Conservation (phyloP, 1,284 basidiomycete species). For the Ustilago hordei region DNA sequence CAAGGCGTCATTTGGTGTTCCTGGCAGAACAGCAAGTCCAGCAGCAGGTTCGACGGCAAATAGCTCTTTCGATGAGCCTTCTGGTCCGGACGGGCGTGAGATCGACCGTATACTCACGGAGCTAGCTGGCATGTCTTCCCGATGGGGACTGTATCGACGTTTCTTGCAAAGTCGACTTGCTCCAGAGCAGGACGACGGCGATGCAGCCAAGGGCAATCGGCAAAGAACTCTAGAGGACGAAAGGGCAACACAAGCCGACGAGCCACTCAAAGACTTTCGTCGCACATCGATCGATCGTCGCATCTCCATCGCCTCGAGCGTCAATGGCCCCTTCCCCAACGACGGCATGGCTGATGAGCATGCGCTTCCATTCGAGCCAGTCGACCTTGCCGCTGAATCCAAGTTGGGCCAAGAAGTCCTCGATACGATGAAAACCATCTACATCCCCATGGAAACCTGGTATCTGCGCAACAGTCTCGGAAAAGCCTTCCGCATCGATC, state of each 20-base stretch:
- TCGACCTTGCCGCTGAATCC: slow-evolving; percentile 72
- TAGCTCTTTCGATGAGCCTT: slow-evolving; percentile 73
- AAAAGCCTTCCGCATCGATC: slow-evolving; percentile 72
- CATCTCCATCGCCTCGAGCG: slow-evolving; percentile 29
- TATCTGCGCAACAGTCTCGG: slow-evolving; percentile 88
- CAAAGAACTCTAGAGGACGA: slow-evolving; percentile 25
- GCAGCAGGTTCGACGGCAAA: slow-evolving; percentile 70
- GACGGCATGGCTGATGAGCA: slow-evolving; percentile 9
- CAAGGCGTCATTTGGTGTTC: slow-evolving; percentile 70
- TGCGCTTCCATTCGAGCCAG: background rate
- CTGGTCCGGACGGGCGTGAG: slow-evolving; percentile 83
- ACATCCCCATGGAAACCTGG: slow-evolving; percentile 91
- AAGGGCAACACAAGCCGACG: slow-evolving; percentile 34
- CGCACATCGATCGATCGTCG: slow-evolving; percentile 47
- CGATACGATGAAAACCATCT: slow-evolving; percentile 76
- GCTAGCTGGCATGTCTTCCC: slow-evolving; percentile 85
- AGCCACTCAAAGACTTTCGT: slow-evolving; percentile 48
- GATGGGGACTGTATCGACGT: slow-evolving; percentile 90
- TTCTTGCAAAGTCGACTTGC: slow-evolving; percentile 82
- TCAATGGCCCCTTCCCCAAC: background rate
- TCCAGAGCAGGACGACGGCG: slow-evolving; percentile 69
- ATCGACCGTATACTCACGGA: slow-evolving; percentile 89
- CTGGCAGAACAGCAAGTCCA: slow-evolving; percentile 66
- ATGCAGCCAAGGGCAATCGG: background rate
- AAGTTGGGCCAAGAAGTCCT: slow-evolving; percentile 77